Evolutionary conservation across 1,284 basidiomycete genomes (phyloP).

Genomic region (Mixia osmundae): DNA sequence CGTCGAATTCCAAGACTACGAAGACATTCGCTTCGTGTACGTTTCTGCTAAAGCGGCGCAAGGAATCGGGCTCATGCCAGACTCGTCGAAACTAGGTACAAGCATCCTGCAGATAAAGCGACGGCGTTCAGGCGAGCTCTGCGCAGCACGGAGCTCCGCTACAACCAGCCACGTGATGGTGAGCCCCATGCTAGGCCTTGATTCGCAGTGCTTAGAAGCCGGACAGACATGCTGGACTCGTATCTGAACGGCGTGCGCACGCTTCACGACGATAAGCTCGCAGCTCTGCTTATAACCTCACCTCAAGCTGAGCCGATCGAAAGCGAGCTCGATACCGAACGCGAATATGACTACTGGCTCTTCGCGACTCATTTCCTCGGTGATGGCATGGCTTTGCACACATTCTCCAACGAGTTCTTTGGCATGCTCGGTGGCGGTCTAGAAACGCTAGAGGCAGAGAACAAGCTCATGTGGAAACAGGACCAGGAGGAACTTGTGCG

Average conservation of each 20-base stretch:
- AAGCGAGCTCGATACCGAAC: conserved; percentile 9
- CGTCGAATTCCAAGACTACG: conserved; percentile 30
- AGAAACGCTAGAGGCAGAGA: conserved; percentile 11
- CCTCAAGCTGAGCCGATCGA: conserved; percentile 6
- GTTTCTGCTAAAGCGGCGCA: conserved; percentile 19
- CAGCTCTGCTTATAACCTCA: conserved; percentile 39
- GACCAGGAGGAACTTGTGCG: conserved; percentile 21
- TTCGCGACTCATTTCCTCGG: conserved; percentile 48
- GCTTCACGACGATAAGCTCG: conserved; percentile 41
- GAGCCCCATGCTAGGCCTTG: too few relatives aligned
- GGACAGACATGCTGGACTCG: conserved; percentile 35
- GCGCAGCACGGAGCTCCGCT: too few relatives aligned
- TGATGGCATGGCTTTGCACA: conserved; percentile 53
- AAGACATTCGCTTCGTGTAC: conserved; percentile 40
- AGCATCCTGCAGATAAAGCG: too few relatives aligned
- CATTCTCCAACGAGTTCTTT: conserved; percentile 48
- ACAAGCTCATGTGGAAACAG: conserved; percentile 18
- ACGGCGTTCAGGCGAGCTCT: too few relatives aligned
- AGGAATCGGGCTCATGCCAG: too few relatives aligned
- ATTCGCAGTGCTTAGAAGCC: too few relatives aligned
- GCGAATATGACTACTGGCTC: conserved; percentile 34
- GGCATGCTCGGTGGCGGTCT: conserved; percentile 25
- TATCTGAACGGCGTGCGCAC: conserved; percentile 51
- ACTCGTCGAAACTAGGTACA: too few relatives aligned
- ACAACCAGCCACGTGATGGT: too few relatives aligned